Evolutionary conservation across 176 grass and related monocot species (phyloP), one percentile per base, ranked within the genome.

Genomic region (Zizania latifolia): DNA sequence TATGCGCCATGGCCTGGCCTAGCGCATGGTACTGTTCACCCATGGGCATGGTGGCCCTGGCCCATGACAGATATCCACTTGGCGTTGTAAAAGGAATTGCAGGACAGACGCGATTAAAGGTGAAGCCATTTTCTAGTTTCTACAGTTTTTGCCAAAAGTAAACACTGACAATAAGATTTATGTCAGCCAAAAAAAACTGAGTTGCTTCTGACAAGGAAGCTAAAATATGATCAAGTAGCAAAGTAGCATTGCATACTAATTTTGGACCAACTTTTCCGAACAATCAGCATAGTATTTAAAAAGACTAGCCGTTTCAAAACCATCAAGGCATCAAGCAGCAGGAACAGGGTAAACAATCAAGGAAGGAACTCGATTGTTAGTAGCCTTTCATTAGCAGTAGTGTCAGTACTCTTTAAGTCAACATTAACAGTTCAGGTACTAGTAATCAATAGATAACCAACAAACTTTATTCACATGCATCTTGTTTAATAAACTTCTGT

Each of bases 31-130:
- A n/a, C n/a, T n/a, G n/a, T n/a, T n/a, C n/a, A n/a, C n/a, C n/a
- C n/a, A n/a, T n/a, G n/a, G n/a, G n/a, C n/a, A n/a, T n/a, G n/a
- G n/a, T n/a, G n/a, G n/a, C n/a, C n/a, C n/a, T n/a, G n/a, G n/a
- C n/a, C n/a, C n/a, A n/a, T n/a, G n/a, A n/a, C n/a, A 68, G 37
- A 4, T 92, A 92, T 84, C 95, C 91, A 8, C 84, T 99, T 61
- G 95, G 95, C 6, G 73, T 92, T 38, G 95, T 99, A 30, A 89
- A 90, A 84, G 95, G 95, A 79, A 99, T 99, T 68, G 95, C 95
- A 50, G 95, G 95, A 38, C 95, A 99, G 66, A 99, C 91, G 2
- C 40, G 95, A 75, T 79, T 99, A 62, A 99, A 94, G 91, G 94
- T 98, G 71, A 77, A 53, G 36, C 23, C 33, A 3, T 22, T 21